A percentile compares a stretch with the other conserved stretches of the same genome.
phyloP scores from a whole-genome alignment of 441 rosid genomes.

The Syzygium malaccense region DNA sequence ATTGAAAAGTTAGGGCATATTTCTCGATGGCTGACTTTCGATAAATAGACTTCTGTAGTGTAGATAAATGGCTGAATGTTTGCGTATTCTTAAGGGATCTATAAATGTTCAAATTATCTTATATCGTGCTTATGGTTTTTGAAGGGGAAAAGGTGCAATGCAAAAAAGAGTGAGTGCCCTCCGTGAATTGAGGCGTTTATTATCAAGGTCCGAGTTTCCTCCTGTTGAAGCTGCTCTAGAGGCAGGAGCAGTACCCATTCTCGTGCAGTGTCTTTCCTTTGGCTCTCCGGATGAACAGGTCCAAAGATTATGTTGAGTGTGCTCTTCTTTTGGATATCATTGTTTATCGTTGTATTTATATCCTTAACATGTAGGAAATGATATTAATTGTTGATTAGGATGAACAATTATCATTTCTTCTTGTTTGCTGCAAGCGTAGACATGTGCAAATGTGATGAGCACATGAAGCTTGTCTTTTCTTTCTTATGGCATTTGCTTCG shows the following conservation, averaged over 20 bases:
- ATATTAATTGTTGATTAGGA: not conserved
- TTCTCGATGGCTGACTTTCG: not conserved
- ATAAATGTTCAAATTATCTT: not conserved
- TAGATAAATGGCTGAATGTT: not conserved
- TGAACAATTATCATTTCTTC: not conserved
- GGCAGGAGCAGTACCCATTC: slow-evolving; percentile 78
- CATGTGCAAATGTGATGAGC: not conserved
- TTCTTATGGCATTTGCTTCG: not conserved
- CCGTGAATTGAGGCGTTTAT: slow-evolving; percentile 75
- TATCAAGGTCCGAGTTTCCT: slow-evolving; percentile 78
- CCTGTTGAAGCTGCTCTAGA: slow-evolving; percentile 72
- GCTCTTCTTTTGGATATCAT: not conserved
- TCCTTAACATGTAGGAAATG: not conserved
- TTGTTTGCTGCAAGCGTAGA: not conserved
- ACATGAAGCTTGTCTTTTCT: not conserved
- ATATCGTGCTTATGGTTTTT: not conserved
- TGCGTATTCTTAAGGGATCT: not conserved
- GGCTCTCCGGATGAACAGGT: slow-evolving; percentile 96
- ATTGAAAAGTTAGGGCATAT: not conserved
- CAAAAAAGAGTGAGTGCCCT: slow-evolving; percentile 80
- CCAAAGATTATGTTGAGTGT: slow-evolving; percentile 2
- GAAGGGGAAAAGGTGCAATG: slow-evolving; percentile 84
- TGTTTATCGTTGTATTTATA: not conserved
- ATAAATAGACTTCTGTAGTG: not conserved
- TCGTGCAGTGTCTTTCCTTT: slow-evolving; percentile 85